Conservation (phyloP, 2,329 filamentous ascomycete species). For the Nemania sp. region DNA sequence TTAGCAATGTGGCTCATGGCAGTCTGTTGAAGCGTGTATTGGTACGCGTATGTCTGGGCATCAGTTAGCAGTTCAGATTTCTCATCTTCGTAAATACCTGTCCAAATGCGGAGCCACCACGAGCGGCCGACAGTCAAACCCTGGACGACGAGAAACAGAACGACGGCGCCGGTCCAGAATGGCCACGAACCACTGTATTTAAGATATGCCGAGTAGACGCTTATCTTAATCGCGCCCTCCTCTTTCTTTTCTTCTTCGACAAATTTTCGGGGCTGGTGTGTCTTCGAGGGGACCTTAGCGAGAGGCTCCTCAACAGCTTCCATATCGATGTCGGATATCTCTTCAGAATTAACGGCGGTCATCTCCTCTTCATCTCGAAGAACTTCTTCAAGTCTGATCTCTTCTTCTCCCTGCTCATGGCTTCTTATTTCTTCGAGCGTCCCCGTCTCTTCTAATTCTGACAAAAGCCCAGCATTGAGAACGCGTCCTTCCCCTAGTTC, state of each 20-base stretch:
- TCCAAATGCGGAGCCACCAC: slow-evolving; percentile 76
- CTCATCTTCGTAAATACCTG: slow-evolving; percentile 57
- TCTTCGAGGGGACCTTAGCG: slow-evolving; percentile 64
- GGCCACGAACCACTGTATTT: slow-evolving; percentile 71
- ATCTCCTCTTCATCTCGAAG: slow-evolving; percentile 62
- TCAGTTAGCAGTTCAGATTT: slow-evolving; percentile 39
- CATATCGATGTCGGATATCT: slow-evolving; percentile 57
- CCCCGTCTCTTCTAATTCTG: slow-evolving; percentile 71
- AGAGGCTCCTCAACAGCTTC: slow-evolving; percentile 57
- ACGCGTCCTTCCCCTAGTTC: slow-evolving; percentile 77
- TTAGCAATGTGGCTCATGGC: slow-evolving; percentile 56
- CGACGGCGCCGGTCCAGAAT: slow-evolving; percentile 68
- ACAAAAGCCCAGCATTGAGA: slow-evolving; percentile 71
- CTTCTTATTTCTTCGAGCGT: slow-evolving; percentile 68
- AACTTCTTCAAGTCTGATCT: slow-evolving; percentile 56
- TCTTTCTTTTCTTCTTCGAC: slow-evolving; percentile 81
- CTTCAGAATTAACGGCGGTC: slow-evolving; percentile 68
- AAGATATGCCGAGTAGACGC: slow-evolving; percentile 77
- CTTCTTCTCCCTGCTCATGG: slow-evolving; percentile 62
- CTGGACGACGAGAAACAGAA: slow-evolving; percentile 68
- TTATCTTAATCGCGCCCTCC: slow-evolving; percentile 74
- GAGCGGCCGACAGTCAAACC: slow-evolving; percentile 67
- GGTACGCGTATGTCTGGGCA: slow-evolving; percentile 57
- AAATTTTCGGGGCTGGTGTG: slow-evolving; percentile 71
- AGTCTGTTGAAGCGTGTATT: slow-evolving; percentile 61